phyloP scores from a whole-genome alignment of 2,329 filamentous ascomycete genomes.

The Aureobasidium mangrovei region DNA sequence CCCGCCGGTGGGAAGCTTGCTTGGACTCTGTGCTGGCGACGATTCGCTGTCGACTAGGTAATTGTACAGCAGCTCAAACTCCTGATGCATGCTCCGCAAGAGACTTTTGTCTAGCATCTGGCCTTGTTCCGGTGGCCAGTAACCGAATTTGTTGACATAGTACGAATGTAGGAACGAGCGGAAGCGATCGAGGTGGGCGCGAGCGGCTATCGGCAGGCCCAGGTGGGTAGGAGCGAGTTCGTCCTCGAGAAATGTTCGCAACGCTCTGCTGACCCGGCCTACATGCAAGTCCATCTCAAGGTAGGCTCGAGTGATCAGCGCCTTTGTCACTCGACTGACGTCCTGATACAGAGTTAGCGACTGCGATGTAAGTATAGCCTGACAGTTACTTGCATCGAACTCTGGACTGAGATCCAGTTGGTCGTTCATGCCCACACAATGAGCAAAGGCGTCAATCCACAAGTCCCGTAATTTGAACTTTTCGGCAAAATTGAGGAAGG shows the following conservation, averaged over 20 bases:
- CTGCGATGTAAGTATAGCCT: not conserved
- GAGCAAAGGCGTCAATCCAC: conserved; percentile 65
- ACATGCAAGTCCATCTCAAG: conserved; percentile 59
- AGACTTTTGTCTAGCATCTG: conserved; percentile 49
- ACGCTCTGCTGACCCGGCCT: conserved; percentile 46
- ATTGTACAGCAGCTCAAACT: conserved; percentile 63
- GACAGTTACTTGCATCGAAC: conserved; percentile 45
- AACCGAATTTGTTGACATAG: conserved; percentile 59
- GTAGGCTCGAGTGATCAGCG: conserved; percentile 55
- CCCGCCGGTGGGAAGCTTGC: conserved; percentile 44
- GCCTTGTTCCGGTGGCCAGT: conserved; percentile 56
- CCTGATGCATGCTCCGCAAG: conserved; percentile 53
- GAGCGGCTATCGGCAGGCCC: conserved; percentile 52
- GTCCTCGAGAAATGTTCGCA: conserved; percentile 61
- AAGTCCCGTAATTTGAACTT: conserved; percentile 53
- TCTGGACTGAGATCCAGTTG: conserved; percentile 48
- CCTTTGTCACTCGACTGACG: conserved; percentile 46
- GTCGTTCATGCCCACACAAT: conserved; percentile 71
- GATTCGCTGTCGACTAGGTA: conserved; percentile 58
- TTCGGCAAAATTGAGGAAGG: conserved; percentile 59
- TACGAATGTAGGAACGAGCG: conserved; percentile 58
- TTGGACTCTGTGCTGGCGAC: conserved; percentile 37
- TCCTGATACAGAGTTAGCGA: conserved; percentile 20
- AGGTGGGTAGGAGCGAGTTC: conserved; percentile 59
- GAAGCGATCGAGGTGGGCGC: conserved; percentile 64